Conservation (phyloP, 1,284 basidiomycete species). For the Trametes versicolor region DNA sequence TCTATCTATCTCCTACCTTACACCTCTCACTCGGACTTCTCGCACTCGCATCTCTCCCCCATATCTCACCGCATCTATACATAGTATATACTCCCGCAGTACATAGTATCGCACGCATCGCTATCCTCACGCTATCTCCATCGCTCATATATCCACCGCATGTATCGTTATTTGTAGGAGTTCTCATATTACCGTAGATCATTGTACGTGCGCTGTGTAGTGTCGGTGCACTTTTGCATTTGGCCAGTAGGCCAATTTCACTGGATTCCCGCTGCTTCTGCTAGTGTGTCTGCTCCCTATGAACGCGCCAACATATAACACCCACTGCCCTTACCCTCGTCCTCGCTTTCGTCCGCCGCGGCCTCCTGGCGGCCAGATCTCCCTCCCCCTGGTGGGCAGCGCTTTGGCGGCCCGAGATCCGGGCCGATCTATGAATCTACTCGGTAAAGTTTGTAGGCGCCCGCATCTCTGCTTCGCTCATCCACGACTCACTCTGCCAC, state of each 20-base stretch:
- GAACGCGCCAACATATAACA: too few relatives aligned
- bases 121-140: conserved; percentile 3
- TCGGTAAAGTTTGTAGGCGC: conserved; percentile 21
- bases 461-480: conserved; percentile 1
- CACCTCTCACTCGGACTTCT: neutral
- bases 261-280: too few relatives aligned
- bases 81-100: too few relatives aligned
- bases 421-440: conserved; percentile 3
- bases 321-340: too few relatives aligned
- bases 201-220: neutral
- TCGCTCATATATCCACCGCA: conserved; percentile 3
- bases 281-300: too few relatives aligned
- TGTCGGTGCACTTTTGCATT: too few relatives aligned
- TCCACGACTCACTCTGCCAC: neutral
- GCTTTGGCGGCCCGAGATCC: conserved; percentile 5
- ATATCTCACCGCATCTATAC: neutral
- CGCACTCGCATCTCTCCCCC: neutral
- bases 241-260: too few relatives aligned
- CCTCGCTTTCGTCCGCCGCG: too few relatives aligned
- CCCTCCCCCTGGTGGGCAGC: too few relatives aligned
- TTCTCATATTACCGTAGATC: neutral
- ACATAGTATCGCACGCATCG: neutral
- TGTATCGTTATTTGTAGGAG: conserved; percentile 15
- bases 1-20: neutral
- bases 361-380: too few relatives aligned